These are phyloP conservation scores for Rhodomyrtus psidioides DNA, from an alignment of 441 rosid genomes.

Conservation along the genomic window DNA sequence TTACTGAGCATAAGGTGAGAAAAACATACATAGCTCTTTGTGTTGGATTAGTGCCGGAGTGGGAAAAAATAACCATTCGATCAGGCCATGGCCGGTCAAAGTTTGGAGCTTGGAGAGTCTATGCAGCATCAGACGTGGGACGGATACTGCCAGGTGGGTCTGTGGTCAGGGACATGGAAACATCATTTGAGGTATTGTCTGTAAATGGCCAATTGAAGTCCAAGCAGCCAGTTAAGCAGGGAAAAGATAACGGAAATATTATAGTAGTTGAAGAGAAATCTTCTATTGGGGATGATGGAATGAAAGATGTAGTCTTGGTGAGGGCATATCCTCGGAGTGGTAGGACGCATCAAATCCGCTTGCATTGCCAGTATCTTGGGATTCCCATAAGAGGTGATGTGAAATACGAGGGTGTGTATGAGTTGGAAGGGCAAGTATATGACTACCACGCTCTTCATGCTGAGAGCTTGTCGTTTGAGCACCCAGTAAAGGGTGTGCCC, in stretches of 20 bases:
- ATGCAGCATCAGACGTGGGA: conserved; percentile 68
- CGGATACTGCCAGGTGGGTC: conserved; percentile 77
- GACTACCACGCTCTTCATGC: conserved; percentile 83
- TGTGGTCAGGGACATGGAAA: conserved; percentile 71
- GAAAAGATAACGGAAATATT: conserved; percentile 8
- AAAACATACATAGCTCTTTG: conserved; percentile 77
- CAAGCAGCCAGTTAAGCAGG: conserved; percentile 15
- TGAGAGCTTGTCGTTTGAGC: conserved; percentile 70
- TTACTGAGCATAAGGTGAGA: conserved; percentile 60
- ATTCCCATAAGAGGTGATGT: conserved; percentile 83
- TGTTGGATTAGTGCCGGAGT: conserved; percentile 56
- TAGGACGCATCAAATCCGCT: conserved; percentile 88
- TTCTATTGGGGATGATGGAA: conserved; percentile 9
- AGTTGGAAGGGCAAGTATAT: conserved; percentile 48
- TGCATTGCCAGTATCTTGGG: conserved; percentile 89
- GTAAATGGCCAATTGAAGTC: conserved; percentile 29
- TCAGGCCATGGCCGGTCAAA: conserved; percentile 97
- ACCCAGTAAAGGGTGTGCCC: conserved; percentile 45
- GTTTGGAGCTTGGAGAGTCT: conserved; percentile 89
- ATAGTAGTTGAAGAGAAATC: conserved; percentile 43
- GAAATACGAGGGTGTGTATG: conserved; percentile 72
- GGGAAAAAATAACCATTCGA: conserved; percentile 49
- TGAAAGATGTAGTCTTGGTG: conserved; percentile 49
- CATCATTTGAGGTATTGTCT: conserved; percentile 60
- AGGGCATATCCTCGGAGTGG: conserved; percentile 83